phyloP scores from a whole-genome alignment of 2,329 filamentous ascomycete species.

The Botrytis pseudocinerea region DNA sequence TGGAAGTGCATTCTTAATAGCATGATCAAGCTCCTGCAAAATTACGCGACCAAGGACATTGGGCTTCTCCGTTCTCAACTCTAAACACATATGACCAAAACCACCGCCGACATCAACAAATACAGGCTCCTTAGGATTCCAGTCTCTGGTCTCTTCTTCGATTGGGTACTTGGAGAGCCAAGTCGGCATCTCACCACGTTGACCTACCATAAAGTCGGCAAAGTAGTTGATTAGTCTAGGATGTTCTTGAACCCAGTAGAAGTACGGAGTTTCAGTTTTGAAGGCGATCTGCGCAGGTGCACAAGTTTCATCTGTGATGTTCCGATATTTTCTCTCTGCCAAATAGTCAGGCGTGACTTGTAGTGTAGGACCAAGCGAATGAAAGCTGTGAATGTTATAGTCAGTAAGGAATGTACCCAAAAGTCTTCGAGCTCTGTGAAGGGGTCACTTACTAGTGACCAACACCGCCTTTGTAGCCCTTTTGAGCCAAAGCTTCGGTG shows the following conservation, averaged over 20 bases:
- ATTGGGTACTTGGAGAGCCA: slow-evolving; percentile 5
- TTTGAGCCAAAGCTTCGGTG: slow-evolving; percentile 6
- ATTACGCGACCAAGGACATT: slow-evolving; percentile 42
- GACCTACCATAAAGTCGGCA: slow-evolving; percentile 3
- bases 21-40: slow-evolving; percentile 45
- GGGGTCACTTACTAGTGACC: slow-evolving; percentile 10
- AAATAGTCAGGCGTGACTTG: slow-evolving; percentile 15
- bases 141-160: slow-evolving; percentile 5
- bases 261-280: neutral
- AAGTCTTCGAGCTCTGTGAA: neutral
- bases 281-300: slow-evolving; percentile 5
- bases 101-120: slow-evolving; percentile 47
- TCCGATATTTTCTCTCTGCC: neutral
- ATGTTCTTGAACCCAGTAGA: slow-evolving; percentile 8
- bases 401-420: neutral
- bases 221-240: slow-evolving; percentile 1
- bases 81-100: slow-evolving; percentile 43
- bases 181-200: slow-evolving; percentile 6
- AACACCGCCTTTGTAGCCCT: neutral
- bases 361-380: slow-evolving; percentile 1
- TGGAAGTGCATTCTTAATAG: slow-evolving; percentile 32
- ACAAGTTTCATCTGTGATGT: slow-evolving; percentile 8
- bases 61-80: slow-evolving; percentile 41
- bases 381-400: neutral
- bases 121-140: slow-evolving; percentile 27